Conservation (phyloP, 2,329 filamentous ascomycete species). For the Alternaria tenuissima region DNA sequence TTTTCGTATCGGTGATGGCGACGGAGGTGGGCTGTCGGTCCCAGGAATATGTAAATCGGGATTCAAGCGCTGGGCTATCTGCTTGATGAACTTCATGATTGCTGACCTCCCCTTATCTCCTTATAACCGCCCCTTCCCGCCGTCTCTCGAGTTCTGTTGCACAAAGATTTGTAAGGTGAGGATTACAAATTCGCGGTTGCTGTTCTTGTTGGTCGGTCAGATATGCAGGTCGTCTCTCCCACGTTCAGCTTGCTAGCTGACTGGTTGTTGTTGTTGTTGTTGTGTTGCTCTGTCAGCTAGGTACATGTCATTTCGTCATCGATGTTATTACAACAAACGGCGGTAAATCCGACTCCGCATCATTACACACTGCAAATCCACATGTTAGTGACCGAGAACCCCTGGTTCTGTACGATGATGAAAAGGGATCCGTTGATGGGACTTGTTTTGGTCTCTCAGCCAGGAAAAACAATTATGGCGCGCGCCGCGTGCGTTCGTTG, state of each 20-base stretch:
- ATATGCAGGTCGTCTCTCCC: background rate
- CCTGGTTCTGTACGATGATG: background rate
- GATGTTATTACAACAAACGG: background rate
- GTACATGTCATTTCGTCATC: slow-evolving; percentile 2
- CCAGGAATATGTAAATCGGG: slow-evolving; percentile 14
- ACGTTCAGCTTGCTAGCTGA: background rate
- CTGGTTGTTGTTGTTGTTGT: background rate
- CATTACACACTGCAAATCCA: background rate
- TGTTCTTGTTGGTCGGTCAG: background rate
- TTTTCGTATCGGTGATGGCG: background rate
- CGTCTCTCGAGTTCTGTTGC: background rate
- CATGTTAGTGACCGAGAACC: background rate
- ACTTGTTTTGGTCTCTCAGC: slow-evolving; percentile 5
- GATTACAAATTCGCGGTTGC: background rate
- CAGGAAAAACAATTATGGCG: slow-evolving; percentile 2
- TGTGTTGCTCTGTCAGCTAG: slow-evolving; percentile 3
- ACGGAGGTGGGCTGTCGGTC: background rate
- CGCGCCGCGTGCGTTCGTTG: slow-evolving; percentile 1
- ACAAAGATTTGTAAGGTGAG: background rate
- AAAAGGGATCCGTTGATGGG: background rate
- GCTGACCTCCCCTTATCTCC: background rate
- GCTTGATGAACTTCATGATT: slow-evolving; percentile 16
- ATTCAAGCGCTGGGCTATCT: slow-evolving; percentile 11
- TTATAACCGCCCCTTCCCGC: background rate
- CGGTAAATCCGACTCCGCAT: background rate